Conservation (phyloP, 495 filamentous ascomycete genomes). For the Trichoderma reesei region DNA sequence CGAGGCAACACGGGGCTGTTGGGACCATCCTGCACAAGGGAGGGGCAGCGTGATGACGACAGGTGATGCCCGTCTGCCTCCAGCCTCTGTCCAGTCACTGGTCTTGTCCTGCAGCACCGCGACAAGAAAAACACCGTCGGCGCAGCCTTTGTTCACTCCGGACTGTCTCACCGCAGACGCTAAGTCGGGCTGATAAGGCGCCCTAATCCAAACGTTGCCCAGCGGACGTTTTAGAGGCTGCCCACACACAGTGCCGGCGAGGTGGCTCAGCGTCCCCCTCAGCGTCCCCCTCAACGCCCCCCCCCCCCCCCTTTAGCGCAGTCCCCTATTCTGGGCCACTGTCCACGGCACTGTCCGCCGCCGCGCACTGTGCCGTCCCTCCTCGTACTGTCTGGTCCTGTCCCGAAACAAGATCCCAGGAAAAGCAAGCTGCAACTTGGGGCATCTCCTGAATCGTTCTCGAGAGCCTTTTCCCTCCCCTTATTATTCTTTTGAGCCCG, state of each 20-base stretch:
- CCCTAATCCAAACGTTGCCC: background rate
- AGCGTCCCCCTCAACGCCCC: background rate
- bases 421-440: background rate
- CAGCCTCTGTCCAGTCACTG: background rate
- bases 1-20: background rate
- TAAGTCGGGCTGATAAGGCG: background rate
- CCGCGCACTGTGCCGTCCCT: background rate
- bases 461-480: conserved; percentile 7
- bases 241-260: background rate
- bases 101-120: background rate
- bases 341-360: background rate
- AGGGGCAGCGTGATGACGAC: conserved; percentile 8
- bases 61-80: background rate
- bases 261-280: conserved; percentile 5
- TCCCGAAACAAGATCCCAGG: conserved; percentile 5
- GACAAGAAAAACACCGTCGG: background rate
- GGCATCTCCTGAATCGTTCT: conserved; percentile 7
- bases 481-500: conserved; percentile 6
- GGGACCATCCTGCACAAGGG: conserved; percentile 5
- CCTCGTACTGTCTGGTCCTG: background rate
- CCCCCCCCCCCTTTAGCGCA: too few relatives aligned
- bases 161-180: conserved; percentile 5
- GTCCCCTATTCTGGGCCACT: conserved; percentile 1
- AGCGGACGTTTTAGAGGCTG: background rate
- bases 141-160: background rate